Conservation (phyloP, 2,329 filamentous ascomycete species). For the Colletotrichum destructivum region DNA sequence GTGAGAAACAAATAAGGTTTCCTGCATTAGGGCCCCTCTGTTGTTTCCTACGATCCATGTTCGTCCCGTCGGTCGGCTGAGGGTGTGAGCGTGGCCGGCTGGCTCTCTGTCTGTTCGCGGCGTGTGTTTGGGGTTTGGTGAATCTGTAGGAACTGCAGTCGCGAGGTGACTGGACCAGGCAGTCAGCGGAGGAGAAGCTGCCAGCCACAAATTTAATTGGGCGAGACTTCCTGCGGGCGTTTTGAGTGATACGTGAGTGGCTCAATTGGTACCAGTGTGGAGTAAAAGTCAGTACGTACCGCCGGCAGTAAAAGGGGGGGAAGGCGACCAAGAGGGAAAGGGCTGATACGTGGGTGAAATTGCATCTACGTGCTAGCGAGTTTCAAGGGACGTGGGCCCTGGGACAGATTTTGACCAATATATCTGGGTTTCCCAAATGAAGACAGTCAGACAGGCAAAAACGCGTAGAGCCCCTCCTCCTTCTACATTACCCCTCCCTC, state of each 20-base stretch:
- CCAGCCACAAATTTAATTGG: neutral
- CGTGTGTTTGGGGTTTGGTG: conserved; percentile 16
- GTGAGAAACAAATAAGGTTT: conserved; percentile 43
- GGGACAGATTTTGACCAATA: conserved; percentile 30
- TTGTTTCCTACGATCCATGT: conserved; percentile 41
- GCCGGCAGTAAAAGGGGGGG: neutral
- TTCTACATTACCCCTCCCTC: neutral
- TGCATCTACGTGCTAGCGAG: conserved; percentile 64
- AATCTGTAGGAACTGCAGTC: conserved; percentile 2
- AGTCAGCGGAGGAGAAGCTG: conserved; percentile 8
- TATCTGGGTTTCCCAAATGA: conserved; percentile 31
- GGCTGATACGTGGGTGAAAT: conserved; percentile 65
- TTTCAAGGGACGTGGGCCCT: conserved; percentile 64
- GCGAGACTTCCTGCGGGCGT: neutral
- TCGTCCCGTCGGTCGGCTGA: conserved; percentile 33
- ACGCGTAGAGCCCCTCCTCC: neutral
- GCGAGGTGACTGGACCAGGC: neutral
- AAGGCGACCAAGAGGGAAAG: conserved; percentile 47
- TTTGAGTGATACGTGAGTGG: conserved; percentile 7
- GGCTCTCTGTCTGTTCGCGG: conserved; percentile 39
- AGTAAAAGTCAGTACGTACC: conserved; percentile 3
- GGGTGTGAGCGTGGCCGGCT: conserved; percentile 11
- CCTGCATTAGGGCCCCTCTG: conserved; percentile 38
- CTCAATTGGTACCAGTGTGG: neutral
- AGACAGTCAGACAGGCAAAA: conserved; percentile 10